A percentile compares a stretch with the other conserved stretches of the same genome.
These are phyloP conservation scores for Beauveria australis DNA, from an alignment of 2,329 filamentous ascomycete species.

Conservation along the genomic window DNA sequence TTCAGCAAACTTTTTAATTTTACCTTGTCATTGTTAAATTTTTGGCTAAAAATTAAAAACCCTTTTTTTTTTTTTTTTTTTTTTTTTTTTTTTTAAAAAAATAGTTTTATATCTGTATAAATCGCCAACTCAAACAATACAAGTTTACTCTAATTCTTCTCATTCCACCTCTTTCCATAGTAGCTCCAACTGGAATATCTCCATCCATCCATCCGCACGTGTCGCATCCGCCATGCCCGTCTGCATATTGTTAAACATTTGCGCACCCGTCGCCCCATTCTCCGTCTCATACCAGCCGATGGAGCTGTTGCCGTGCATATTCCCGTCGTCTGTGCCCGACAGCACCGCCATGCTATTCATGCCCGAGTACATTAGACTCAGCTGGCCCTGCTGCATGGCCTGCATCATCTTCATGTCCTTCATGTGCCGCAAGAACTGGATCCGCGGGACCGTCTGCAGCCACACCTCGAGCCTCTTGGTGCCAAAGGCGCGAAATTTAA, in stretches of 20 bases:
- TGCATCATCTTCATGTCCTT: constrained; percentile 23
- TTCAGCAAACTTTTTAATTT: too few species aligned
- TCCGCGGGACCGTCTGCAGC: constrained; percentile 21
- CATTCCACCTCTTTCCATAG: constrained; percentile 27
- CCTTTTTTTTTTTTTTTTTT: too few species aligned
- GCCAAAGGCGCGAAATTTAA: constrained; percentile 21
- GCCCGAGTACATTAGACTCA: constrained; percentile 26
- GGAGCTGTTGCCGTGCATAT: constrained; percentile 25
- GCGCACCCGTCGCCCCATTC: constrained; percentile 24
- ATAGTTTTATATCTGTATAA: too few species aligned
- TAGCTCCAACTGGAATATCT: constrained; percentile 18
- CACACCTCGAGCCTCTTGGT: constrained; percentile 22
- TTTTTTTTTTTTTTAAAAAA: too few species aligned
- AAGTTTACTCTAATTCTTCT: background rate
- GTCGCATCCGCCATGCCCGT: constrained; percentile 22
- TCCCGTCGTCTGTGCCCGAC: constrained; percentile 20
- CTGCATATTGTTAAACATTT: constrained; percentile 26
- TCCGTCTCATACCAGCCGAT: constrained; percentile 29
- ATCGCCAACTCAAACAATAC: background rate
- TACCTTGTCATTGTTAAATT: too few species aligned
- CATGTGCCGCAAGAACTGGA: constrained; percentile 21
- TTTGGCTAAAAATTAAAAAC: too few species aligned
- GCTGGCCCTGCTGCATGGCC: constrained; percentile 25
- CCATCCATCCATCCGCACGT: constrained; percentile 19
- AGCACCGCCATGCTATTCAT: constrained; percentile 22